Conservation (phyloP, 2,329 filamentous ascomycete genomes). For the Cordyceps fumosorosea region DNA sequence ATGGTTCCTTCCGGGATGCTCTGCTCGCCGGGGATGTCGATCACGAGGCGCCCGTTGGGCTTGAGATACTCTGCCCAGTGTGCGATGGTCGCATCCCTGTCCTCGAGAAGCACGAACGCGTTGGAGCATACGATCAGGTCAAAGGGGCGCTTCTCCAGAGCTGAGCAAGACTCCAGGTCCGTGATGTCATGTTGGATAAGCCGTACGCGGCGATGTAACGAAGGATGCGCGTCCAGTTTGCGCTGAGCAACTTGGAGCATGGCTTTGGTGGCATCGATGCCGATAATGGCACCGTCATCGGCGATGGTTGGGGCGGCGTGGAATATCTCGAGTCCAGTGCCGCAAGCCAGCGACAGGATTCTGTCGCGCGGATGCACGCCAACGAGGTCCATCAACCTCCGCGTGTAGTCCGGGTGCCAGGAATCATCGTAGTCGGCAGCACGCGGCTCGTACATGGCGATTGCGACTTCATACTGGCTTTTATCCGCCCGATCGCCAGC, state of each 20-base stretch:
- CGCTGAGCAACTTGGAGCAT: slow-evolving; percentile 26
- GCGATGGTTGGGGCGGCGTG: slow-evolving; percentile 23
- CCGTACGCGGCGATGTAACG: slow-evolving; percentile 17
- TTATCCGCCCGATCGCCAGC: background rate
- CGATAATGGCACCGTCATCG: slow-evolving; percentile 22
- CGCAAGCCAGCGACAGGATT: slow-evolving; percentile 28
- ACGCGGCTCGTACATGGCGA: background rate
- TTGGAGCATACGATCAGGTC: slow-evolving; percentile 9
- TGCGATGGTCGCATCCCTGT: slow-evolving; percentile 14
- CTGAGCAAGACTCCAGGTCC: slow-evolving; percentile 18
- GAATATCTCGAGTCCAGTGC: slow-evolving; percentile 28
- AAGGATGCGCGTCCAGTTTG: slow-evolving; percentile 17
- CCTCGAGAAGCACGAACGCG: background rate
- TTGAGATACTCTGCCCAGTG: slow-evolving; percentile 26
- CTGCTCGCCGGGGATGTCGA: slow-evolving; percentile 28
- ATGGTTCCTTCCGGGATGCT: slow-evolving; percentile 21
- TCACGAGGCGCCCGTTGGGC: slow-evolving; percentile 22
- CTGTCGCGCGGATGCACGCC: slow-evolving; percentile 21
- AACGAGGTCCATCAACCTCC: slow-evolving; percentile 23
- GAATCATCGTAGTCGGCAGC: slow-evolving; percentile 24
- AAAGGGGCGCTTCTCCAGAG: slow-evolving; percentile 20
- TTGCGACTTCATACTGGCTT: background rate
- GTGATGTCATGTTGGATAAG: slow-evolving; percentile 24
- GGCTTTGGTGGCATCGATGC: slow-evolving; percentile 25
- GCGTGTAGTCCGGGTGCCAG: slow-evolving; percentile 27